Conservation (phyloP, 805 yeast species). For the Yarrowia divulgata region DNA sequence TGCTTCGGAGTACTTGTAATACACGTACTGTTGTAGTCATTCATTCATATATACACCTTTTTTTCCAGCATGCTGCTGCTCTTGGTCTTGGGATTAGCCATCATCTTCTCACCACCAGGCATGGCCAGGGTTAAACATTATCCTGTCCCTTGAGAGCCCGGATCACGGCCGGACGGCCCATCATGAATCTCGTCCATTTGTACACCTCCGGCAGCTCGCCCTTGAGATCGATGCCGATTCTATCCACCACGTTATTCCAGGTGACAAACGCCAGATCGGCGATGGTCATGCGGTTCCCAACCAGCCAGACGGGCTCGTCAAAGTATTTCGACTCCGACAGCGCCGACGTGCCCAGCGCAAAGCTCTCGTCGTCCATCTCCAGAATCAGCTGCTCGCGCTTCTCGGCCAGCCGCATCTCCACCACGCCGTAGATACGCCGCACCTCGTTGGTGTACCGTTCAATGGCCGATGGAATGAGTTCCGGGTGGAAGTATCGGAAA, state of each 20-base stretch:
- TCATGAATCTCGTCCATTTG: conserved; percentile 94
- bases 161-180: conserved; percentile 91
- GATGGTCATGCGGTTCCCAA: conserved; percentile 78
- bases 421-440: conserved; percentile 54
- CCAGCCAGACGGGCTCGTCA: conserved; percentile 95
- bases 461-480: conserved; percentile 84
- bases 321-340: conserved; percentile 83
- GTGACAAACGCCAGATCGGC: conserved; percentile 95
- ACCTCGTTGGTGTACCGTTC: conserved; percentile 63
- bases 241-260: conserved; percentile 94
- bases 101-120: conserved; percentile 6
- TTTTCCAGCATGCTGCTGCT: conserved; percentile 15
- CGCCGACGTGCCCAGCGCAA: conserved; percentile 88
- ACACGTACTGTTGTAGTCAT: conserved; percentile 19
- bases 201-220: conserved; percentile 87
- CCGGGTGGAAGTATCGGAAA: conserved; percentile 88
- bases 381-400: conserved; percentile 84
- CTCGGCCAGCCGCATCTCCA: conserved; percentile 94
- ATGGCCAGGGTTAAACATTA: conserved; percentile 25
- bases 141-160: conserved; percentile 63
- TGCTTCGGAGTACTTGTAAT: too few relatives aligned
- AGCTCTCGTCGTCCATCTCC: conserved; percentile 85
- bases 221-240: conserved; percentile 87
- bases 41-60: conserved; percentile 36
- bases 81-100: conserved; percentile 8